phyloP scores from a whole-genome alignment of 2,329 filamentous ascomycete genomes.

The Magnaporthiopsis incrustans region DNA sequence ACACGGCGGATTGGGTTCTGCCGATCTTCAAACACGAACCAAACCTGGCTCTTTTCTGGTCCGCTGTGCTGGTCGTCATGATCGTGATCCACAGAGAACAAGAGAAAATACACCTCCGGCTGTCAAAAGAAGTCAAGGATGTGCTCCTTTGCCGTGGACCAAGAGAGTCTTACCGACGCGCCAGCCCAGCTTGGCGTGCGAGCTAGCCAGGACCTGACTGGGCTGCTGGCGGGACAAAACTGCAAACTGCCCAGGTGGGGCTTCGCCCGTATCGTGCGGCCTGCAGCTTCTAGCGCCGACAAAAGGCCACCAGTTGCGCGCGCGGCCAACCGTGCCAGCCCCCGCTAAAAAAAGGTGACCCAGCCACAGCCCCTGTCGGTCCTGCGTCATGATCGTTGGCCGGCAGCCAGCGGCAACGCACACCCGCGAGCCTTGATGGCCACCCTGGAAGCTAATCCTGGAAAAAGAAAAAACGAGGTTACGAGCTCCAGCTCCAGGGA shows the following conservation, averaged over 20 bases:
- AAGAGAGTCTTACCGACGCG: not conserved
- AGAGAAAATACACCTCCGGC: not conserved
- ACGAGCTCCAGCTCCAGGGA: not conserved
- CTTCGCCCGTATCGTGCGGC: not conserved
- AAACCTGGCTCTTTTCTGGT: not conserved
- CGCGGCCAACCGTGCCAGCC: not conserved
- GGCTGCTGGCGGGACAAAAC: not conserved
- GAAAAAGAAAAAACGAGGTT: not conserved
- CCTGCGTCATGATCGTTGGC: not conserved
- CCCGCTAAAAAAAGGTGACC: not conserved
- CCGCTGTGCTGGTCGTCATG: not conserved
- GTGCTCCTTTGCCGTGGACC: not conserved
- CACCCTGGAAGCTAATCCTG: not conserved
- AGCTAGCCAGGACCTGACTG: not conserved
- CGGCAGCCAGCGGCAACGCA: not conserved
- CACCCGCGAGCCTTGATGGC: not conserved
- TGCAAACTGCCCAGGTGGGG: not conserved
- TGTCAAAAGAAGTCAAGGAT: too few species aligned
- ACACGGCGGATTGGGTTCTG: not conserved
- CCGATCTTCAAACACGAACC: not conserved
- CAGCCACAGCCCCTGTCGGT: not conserved
- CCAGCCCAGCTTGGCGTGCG: not conserved
- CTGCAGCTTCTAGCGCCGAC: not conserved
- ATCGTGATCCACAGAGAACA: not conserved
- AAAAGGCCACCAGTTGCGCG: not conserved